Evolutionary conservation across 2,329 filamentous ascomycete genomes (phyloP).

Genomic region (Sclerotinia borealis): DNA sequence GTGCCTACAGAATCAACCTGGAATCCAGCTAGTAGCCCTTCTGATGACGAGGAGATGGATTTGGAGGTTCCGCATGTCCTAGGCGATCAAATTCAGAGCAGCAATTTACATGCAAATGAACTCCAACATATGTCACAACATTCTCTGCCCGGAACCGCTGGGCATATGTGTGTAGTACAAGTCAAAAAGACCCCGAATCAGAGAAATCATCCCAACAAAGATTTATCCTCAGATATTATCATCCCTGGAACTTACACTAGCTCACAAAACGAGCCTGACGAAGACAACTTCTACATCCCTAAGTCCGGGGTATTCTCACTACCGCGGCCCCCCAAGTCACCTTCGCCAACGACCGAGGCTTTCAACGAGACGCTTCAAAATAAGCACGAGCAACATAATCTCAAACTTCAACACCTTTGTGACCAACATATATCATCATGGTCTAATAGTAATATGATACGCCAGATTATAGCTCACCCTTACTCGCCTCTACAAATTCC

Average conservation of each 20-base stretch:
- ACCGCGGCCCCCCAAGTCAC: background rate
- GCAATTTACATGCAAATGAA: background rate
- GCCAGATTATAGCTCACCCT: background rate
- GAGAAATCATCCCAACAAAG: background rate
- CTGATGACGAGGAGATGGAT: slow-evolving; percentile 25
- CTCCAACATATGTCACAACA: slow-evolving; percentile 11
- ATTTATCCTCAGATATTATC: slow-evolving; percentile 17
- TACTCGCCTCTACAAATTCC: background rate
- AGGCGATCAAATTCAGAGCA: slow-evolving; percentile 20
- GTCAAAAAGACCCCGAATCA: slow-evolving; percentile 22
- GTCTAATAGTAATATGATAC: background rate
- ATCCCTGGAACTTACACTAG: slow-evolving; percentile 20
- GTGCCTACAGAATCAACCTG: background rate
- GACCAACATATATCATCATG: background rate
- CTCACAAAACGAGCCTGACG: background rate
- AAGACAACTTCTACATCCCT: background rate
- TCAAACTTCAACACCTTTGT: background rate
- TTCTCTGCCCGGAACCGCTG: slow-evolving; percentile 17
- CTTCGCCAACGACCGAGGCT: background rate
- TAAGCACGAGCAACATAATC: background rate
- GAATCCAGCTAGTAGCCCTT: slow-evolving; percentile 9
- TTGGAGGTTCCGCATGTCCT: slow-evolving; percentile 23
- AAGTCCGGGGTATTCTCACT: background rate
- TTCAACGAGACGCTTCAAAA: background rate
- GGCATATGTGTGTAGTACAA: slow-evolving; percentile 17